phyloP scores from a whole-genome alignment of 2,329 filamentous ascomycete species.

The Fusarium pilosicola region DNA sequence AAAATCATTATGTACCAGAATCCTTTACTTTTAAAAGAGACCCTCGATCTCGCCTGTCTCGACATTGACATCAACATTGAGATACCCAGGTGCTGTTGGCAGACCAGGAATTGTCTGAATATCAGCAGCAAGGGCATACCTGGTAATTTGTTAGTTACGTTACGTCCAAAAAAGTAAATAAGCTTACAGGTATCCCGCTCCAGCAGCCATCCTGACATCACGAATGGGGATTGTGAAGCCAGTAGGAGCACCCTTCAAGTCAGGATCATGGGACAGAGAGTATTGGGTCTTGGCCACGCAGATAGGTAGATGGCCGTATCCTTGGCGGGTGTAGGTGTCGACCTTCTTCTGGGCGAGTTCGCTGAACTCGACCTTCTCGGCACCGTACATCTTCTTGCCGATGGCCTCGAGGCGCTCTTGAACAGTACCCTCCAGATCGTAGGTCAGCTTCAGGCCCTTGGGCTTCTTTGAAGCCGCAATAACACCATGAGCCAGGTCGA shows the following conservation, averaged over 20 bases:
- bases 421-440: constrained; percentile 80
- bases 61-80: constrained; percentile 87
- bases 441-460: constrained; percentile 89
- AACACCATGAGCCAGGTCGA: constrained; percentile 88
- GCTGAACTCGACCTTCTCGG: constrained; percentile 88
- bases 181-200: constrained; percentile 87
- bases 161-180: neutral
- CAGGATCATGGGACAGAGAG: constrained; percentile 90
- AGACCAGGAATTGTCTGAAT: constrained; percentile 98
- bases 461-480: constrained; percentile 84
- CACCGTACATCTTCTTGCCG: constrained; percentile 93
- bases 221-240: constrained; percentile 95
- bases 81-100: constrained; percentile 92
- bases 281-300: constrained; percentile 99
- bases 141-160: constrained; percentile 54
- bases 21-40: constrained; percentile 73
- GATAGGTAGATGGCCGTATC: constrained; percentile 91
- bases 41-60: constrained; percentile 90
- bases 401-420: constrained; percentile 93
- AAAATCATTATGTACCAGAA: constrained; percentile 2
- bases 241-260: constrained; percentile 92
- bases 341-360: constrained; percentile 96
- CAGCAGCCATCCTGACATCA: constrained; percentile 92
- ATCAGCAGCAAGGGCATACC: constrained; percentile 93
- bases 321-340: constrained; percentile 91